phyloP scores from a whole-genome alignment of 495 filamentous ascomycete genomes.

The Daldinia decipiens region DNA sequence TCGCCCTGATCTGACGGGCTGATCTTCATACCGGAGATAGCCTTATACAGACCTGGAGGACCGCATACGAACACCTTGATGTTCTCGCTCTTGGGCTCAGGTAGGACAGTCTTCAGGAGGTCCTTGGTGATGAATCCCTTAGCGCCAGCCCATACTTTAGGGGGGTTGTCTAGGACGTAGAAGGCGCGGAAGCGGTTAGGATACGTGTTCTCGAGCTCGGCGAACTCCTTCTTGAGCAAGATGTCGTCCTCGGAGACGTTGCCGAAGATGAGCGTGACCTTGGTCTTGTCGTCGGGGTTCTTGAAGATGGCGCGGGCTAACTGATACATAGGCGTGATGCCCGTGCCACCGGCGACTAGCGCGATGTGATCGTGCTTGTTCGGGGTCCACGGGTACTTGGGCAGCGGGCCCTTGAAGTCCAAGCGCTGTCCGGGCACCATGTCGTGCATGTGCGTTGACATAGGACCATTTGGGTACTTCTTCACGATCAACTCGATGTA shows the following conservation, averaged over 20 bases:
- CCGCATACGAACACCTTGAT: conserved; percentile 93
- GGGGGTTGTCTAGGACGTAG: conserved; percentile 88
- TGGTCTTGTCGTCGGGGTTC: conserved; percentile 95
- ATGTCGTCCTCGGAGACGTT: conserved; percentile 89
- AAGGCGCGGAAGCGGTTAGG: conserved; percentile 93
- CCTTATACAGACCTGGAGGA: conserved; percentile 92
- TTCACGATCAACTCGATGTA: conserved; percentile 92
- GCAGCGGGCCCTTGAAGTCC: conserved; percentile 92
- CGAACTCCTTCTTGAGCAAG: conserved; percentile 83
- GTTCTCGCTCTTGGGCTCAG: conserved; percentile 88
- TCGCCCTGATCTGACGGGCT: conserved; percentile 93
- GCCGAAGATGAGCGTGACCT: conserved; percentile 93
- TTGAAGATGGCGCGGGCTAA: conserved; percentile 86
- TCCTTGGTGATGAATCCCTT: conserved; percentile 88
- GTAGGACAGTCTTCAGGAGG: conserved; percentile 88
- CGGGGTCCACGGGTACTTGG: conserved; percentile 88
- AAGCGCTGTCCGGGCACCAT: conserved; percentile 82
- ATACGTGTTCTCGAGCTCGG: conserved; percentile 87
- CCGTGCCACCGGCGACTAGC: conserved; percentile 94
- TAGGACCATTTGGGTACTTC: conserved; percentile 86
- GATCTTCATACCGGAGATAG: conserved; percentile 87
- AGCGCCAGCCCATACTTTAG: conserved; percentile 77
- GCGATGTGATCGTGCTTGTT: conserved; percentile 97
- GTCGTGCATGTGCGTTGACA: conserved; percentile 87
- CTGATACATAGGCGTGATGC: conserved; percentile 94